phyloP scores from a whole-genome alignment of 768 basidiomycete species.

The Termitomyces heimii region DNA sequence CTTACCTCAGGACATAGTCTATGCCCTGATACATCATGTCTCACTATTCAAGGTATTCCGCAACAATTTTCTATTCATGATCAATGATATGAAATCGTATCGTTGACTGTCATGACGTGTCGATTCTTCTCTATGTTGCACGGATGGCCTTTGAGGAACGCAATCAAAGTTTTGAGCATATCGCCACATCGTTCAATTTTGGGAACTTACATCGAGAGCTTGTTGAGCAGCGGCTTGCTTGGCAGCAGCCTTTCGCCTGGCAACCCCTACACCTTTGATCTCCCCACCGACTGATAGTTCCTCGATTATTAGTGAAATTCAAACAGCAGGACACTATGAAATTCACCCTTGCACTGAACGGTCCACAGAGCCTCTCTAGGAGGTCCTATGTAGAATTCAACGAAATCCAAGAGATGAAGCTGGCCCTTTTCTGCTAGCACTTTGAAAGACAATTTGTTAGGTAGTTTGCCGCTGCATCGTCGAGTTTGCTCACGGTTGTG shows the following conservation, averaged over 20 bases:
- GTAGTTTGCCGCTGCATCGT: background rate
- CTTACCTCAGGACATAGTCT: too few species aligned
- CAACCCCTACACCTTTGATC: slow-evolving; percentile 40
- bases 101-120: background rate
- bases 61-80: too few species aligned
- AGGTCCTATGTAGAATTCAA: slow-evolving; percentile 33
- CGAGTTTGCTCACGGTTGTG: slow-evolving; percentile 38
- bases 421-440: slow-evolving; percentile 22
- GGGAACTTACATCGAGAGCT: slow-evolving; percentile 30
- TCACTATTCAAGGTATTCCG: too few species aligned
- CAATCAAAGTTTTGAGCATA: background rate
- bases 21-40: too few species aligned
- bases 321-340: background rate
- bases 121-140: background rate
- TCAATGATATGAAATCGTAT: too few species aligned
- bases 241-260: slow-evolving; percentile 36
- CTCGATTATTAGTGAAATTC: background rate
- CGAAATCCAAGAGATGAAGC: slow-evolving; percentile 32
- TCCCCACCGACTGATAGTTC: slow-evolving; percentile 37
- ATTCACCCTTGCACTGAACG: slow-evolving; percentile 49
- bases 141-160: slow-evolving; percentile 1
- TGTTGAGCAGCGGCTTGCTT: slow-evolving; percentile 43
- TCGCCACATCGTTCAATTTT: background rate
- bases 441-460: slow-evolving; percentile 10
- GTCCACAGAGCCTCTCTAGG: slow-evolving; percentile 41